Conservation (phyloP, 2,329 filamentous ascomycete species). For the Drechslera avenae region DNA sequence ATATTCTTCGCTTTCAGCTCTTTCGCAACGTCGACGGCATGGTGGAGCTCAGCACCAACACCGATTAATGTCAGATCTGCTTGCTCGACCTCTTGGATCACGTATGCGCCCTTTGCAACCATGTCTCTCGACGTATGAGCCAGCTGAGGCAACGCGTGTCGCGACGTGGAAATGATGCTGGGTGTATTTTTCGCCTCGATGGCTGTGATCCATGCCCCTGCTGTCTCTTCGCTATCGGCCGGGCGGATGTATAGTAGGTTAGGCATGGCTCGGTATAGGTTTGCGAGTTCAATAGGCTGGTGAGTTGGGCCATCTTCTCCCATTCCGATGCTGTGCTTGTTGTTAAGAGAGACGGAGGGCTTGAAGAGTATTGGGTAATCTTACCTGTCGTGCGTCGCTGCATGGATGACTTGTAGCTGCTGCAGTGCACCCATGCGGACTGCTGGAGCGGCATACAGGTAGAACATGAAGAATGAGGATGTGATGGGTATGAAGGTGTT, state of each 20-base stretch:
- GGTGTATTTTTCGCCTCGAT: slow-evolving; percentile 50
- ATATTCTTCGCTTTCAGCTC: slow-evolving; percentile 49
- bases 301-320: slow-evolving; percentile 67
- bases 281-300: slow-evolving; percentile 63
- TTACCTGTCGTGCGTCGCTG: slow-evolving; percentile 61
- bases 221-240: slow-evolving; percentile 62
- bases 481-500: slow-evolving; percentile 63
- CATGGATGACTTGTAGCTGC: slow-evolving; percentile 61
- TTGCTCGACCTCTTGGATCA: slow-evolving; percentile 47
- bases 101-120: slow-evolving; percentile 54
- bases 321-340: slow-evolving; percentile 50
- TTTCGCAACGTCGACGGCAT: slow-evolving; percentile 52
- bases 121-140: slow-evolving; percentile 46
- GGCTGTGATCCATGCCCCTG: slow-evolving; percentile 59
- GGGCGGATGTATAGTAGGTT: slow-evolving; percentile 66
- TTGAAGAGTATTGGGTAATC: neutral
- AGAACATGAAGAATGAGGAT: slow-evolving; percentile 66
- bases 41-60: slow-evolving; percentile 55
- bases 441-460: slow-evolving; percentile 62
- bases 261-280: slow-evolving; percentile 66
- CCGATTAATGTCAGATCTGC: slow-evolving; percentile 54
- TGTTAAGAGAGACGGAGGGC: neutral
- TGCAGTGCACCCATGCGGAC: slow-evolving; percentile 66
- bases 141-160: slow-evolving; percentile 53
- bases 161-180: slow-evolving; percentile 55